Evolutionary conservation across 495 filamentous ascomycete species (phyloP).

Genomic region (Tuber brumale): DNA sequence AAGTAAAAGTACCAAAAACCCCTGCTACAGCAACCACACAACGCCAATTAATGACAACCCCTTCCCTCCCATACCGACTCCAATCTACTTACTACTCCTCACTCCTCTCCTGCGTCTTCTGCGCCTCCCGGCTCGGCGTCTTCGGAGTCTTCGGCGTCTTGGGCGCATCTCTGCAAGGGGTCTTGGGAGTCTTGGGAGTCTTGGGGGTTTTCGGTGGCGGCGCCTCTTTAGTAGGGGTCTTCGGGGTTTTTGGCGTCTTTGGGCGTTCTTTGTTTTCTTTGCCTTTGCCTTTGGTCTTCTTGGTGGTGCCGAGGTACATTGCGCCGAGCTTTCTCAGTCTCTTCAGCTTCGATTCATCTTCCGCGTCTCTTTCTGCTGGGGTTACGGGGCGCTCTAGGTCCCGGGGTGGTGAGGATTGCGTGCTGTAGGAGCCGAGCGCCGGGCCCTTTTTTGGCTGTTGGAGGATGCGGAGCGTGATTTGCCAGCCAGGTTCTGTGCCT

Average conservation of each 20-base stretch:
- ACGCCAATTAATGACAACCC: background rate
- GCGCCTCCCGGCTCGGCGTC: background rate
- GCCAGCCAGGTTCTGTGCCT: constrained; percentile 40
- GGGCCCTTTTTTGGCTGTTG: constrained; percentile 27
- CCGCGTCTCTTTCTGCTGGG: constrained; percentile 33
- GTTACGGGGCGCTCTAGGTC: constrained; percentile 19
- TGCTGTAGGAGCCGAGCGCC: constrained; percentile 26
- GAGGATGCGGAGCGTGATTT: constrained; percentile 27
- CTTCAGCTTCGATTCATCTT: constrained; percentile 33
- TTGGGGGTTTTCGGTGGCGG: background rate
- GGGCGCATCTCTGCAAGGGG: background rate
- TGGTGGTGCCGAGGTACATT: constrained; percentile 40
- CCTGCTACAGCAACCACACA: background rate
- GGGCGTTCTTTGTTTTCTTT: constrained; percentile 15
- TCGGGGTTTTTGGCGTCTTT: background rate
- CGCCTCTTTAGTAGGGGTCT: background rate
- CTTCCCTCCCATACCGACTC: background rate
- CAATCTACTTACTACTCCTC: background rate
- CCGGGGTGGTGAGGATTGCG: constrained; percentile 12
- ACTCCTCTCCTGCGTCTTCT: background rate
- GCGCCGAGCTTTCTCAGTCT: constrained; percentile 39
- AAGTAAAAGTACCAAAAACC: background rate
- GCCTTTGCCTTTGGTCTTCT: constrained; percentile 34
- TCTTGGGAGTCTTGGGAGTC: background rate
- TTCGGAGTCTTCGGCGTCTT: background rate